A percentile compares a stretch with the other conserved stretches of the same genome.
Evolutionary conservation across 116 monocot species (phyloP).

Genomic region (Papilionanthe hybrid): DNA sequence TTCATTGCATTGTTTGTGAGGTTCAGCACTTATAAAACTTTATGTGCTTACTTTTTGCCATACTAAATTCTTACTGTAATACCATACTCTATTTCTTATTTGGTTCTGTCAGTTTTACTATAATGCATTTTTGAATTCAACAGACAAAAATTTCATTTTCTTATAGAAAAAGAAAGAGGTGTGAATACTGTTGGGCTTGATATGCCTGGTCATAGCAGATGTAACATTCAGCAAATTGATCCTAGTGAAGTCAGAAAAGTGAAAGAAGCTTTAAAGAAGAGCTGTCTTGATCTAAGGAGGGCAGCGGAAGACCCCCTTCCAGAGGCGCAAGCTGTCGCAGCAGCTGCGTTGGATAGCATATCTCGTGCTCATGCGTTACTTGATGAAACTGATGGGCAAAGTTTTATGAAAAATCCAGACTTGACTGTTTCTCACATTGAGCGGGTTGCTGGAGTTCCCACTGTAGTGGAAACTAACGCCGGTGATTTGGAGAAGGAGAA

Average conservation of each 20-base stretch:
- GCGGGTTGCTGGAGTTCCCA: not conserved
- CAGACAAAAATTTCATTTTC: not conserved
- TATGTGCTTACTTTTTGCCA: too few species aligned
- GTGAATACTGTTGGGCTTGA: not conserved
- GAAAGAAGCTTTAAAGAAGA: slow-evolving; percentile 37
- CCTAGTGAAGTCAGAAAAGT: slow-evolving; percentile 20
- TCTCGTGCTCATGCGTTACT: not conserved
- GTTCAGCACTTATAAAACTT: not conserved
- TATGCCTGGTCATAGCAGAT: not conserved
- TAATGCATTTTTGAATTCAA: not conserved
- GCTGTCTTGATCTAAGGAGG: slow-evolving; percentile 30
- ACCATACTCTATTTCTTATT: not conserved
- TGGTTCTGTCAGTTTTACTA: not conserved
- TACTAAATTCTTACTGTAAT: not conserved
- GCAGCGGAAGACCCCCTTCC: slow-evolving; percentile 56
- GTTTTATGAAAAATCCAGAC: not conserved
- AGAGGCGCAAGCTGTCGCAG: slow-evolving; percentile 33
- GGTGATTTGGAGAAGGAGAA: not conserved
- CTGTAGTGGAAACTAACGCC: not conserved
- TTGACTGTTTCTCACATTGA: too few species aligned
- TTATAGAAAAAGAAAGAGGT: not conserved
- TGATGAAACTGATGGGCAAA: not conserved
- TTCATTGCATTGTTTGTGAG: not conserved
- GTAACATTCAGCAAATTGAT: not conserved
- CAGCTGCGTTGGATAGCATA: slow-evolving; percentile 18